Conservation (phyloP, 192 early-diverging fungal species). For the Allomyces javanicus region DNA sequence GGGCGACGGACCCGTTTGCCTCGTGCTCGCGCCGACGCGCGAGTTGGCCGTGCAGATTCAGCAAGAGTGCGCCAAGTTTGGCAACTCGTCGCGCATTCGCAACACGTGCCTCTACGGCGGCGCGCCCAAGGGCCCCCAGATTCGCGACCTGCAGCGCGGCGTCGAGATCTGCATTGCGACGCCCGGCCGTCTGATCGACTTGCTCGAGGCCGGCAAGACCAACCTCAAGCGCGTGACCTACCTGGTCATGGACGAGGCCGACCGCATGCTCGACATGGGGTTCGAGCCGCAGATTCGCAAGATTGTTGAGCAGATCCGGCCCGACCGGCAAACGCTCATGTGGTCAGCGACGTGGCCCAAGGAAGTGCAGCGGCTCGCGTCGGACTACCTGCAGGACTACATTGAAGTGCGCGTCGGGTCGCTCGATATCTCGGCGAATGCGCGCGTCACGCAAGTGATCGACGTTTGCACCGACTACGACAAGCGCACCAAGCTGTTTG, state of each 20-base stretch:
- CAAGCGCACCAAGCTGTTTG: slow-evolving; percentile 55
- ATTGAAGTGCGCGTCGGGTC: slow-evolving; percentile 72
- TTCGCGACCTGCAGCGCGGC: slow-evolving; percentile 33
- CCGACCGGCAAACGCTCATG: slow-evolving; percentile 77
- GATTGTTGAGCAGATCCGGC: slow-evolving; percentile 57
- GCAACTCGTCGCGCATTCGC: slow-evolving; percentile 38
- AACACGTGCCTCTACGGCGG: slow-evolving; percentile 81
- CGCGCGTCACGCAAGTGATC: slow-evolving; percentile 67
- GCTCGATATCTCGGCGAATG: slow-evolving; percentile 68
- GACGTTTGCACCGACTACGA: slow-evolving; percentile 62
- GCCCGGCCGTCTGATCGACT: slow-evolving; percentile 84
- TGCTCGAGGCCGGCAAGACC: slow-evolving; percentile 60
- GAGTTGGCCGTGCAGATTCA: slow-evolving; percentile 30
- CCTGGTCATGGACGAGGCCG: slow-evolving; percentile 90
- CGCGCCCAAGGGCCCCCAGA: slow-evolving; percentile 55
- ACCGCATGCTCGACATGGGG: slow-evolving; percentile 90
- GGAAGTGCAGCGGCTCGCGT: slow-evolving; percentile 68
- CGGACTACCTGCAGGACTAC: slow-evolving; percentile 59
- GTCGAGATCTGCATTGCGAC: slow-evolving; percentile 77
- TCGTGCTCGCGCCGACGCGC: slow-evolving; percentile 58
- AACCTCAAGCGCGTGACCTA: slow-evolving; percentile 64
- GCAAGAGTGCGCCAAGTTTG: slow-evolving; percentile 41
- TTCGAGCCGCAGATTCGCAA: slow-evolving; percentile 78
- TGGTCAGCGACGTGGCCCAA: slow-evolving; percentile 92
- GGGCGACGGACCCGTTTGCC: slow-evolving; percentile 94